Percentiles rank a stretch among this genome's conserved stretches.
Conservation (phyloP, 1,139 yeast genomes). For the Eremothecium gossypii region DNA sequence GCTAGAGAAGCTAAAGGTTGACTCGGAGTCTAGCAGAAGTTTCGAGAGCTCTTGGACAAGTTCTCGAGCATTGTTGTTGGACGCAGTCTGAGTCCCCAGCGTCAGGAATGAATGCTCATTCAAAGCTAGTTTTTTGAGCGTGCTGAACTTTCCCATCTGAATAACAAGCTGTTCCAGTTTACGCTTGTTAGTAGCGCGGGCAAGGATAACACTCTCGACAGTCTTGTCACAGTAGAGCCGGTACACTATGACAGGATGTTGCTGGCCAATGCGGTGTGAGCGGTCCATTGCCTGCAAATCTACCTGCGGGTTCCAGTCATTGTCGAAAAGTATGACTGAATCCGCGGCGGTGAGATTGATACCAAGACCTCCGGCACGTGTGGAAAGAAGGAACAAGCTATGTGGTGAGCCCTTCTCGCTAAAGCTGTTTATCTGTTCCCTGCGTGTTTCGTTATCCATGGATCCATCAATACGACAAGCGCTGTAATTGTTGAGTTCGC, state of each 20-base stretch:
- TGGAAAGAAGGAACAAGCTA: constrained; percentile 58
- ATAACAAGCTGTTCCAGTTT: constrained; percentile 75
- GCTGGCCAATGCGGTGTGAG: constrained; percentile 89
- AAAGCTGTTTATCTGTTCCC: constrained; percentile 53
- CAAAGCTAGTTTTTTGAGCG: constrained; percentile 35
- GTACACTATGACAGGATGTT: constrained; percentile 69
- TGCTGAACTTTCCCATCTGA: constrained; percentile 71
- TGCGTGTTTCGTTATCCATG: constrained; percentile 55
- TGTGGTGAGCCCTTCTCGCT: constrained; percentile 29
- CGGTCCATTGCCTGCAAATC: constrained; percentile 95
- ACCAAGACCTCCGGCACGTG: constrained; percentile 94
- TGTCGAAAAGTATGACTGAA: constrained; percentile 80
- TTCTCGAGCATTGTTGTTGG: constrained; percentile 19
- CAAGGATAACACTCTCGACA: constrained; percentile 71
- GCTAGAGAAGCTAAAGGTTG: constrained; percentile 24
- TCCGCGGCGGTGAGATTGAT: constrained; percentile 81
- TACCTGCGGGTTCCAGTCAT: constrained; percentile 97
- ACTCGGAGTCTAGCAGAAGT: constrained; percentile 21
- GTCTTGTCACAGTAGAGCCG: constrained; percentile 70
- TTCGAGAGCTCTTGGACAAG: constrained; percentile 25
- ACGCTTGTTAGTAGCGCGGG: constrained; percentile 70
- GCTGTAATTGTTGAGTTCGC: constrained; percentile 37
- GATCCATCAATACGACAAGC: constrained; percentile 72
- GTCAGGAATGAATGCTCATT: constrained; percentile 26
- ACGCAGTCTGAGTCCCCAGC: constrained; percentile 11